These are phyloP conservation scores for Backusella circina DNA, from an alignment of 192 early-diverging fungal species.

Conservation along the genomic window DNA sequence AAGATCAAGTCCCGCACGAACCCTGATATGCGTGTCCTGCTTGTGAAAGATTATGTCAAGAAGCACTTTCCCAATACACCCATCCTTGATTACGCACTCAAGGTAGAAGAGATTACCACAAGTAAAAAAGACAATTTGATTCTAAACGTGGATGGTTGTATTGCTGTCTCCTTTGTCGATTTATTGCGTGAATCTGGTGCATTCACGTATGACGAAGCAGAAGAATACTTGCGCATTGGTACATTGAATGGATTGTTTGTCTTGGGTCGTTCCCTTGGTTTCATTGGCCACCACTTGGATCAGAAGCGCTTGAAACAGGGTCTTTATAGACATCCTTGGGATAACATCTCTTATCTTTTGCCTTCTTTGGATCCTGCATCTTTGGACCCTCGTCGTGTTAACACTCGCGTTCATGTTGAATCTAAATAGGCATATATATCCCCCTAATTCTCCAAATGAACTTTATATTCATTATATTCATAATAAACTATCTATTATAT, in stretches of 20 bases:
- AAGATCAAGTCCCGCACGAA: slow-evolving; percentile 99
- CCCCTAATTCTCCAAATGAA: background rate
- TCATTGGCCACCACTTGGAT: slow-evolving; percentile 97
- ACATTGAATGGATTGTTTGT: slow-evolving; percentile 97
- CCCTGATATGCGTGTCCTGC: slow-evolving; percentile 93
- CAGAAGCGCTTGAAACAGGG: slow-evolving; percentile 98
- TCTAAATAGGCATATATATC: background rate
- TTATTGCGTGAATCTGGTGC: slow-evolving; percentile 88
- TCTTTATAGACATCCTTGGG: slow-evolving; percentile 96
- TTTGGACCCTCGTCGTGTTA: slow-evolving; percentile 35
- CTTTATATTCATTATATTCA: background rate
- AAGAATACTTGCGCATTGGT: slow-evolving; percentile 93
- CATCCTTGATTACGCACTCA: slow-evolving; percentile 88
- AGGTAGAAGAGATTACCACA: slow-evolving; percentile 93
- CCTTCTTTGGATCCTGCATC: slow-evolving; percentile 41
- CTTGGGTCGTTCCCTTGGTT: slow-evolving; percentile 90
- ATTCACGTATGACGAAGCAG: slow-evolving; percentile 90
- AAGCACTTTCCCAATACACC: slow-evolving; percentile 82
- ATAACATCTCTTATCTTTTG: slow-evolving; percentile 87
- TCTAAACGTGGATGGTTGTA: slow-evolving; percentile 91
- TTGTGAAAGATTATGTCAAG: slow-evolving; percentile 92
- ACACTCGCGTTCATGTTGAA: slow-evolving; percentile 19
- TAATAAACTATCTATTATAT: background rate
- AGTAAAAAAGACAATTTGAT: slow-evolving; percentile 98
- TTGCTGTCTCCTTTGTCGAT: slow-evolving; percentile 95